phyloP scores from a whole-genome alignment of 108 stramenopile species.

The Skeletonema potamos region DNA sequence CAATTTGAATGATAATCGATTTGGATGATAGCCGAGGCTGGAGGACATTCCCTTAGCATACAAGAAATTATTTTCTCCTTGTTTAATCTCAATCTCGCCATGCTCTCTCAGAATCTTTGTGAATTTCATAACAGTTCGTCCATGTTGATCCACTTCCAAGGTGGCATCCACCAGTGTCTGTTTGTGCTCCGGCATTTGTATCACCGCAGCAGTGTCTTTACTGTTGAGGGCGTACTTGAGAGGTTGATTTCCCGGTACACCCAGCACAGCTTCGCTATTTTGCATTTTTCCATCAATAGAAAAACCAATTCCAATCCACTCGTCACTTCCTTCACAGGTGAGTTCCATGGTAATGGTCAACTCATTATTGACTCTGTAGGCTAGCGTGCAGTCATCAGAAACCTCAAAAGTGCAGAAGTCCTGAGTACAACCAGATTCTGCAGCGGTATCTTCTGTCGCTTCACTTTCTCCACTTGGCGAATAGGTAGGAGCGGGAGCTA shows the following conservation, averaged over 20 bases:
- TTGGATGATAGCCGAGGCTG: not conserved
- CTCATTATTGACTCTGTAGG: not conserved
- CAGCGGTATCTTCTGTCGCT: not conserved
- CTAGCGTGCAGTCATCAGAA: not conserved
- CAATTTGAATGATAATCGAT: not conserved
- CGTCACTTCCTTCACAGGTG: not conserved
- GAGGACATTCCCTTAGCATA: not conserved
- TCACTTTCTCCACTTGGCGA: not conserved
- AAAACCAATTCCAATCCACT: conserved; percentile 1
- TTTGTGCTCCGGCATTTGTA: not conserved
- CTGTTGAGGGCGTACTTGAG: conserved; percentile 6
- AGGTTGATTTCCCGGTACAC: not conserved
- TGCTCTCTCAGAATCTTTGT: not conserved
- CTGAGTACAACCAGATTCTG: not conserved
- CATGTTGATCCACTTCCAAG: not conserved
- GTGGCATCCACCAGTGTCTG: conserved; percentile 3
- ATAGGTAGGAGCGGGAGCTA: not conserved
- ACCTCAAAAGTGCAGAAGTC: not conserved
- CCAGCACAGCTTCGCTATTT: not conserved
- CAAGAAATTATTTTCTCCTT: not conserved
- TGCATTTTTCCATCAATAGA: not conserved
- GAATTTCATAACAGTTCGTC: not conserved
- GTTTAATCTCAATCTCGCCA: not conserved
- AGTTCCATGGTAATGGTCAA: not conserved
- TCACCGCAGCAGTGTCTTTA: not conserved